A percentile compares a stretch with the other conserved stretches of the same genome.
phyloP scores from a whole-genome alignment of 305 asterid genomes.

The Fraxinus paxiana region DNA sequence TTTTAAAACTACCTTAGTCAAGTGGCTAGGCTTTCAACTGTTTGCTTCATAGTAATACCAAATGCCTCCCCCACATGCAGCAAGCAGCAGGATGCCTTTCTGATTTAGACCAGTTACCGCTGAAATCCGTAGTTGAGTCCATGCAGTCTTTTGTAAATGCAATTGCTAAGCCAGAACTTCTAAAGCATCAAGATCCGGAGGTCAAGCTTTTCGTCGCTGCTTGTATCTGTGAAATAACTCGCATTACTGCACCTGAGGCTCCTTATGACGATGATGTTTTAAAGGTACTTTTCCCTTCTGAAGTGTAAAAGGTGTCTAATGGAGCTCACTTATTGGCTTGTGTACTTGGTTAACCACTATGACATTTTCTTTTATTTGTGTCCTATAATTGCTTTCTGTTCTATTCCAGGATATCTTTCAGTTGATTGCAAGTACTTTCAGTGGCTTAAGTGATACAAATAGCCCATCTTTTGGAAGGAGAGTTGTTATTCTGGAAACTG shows the following conservation, averaged over 20 bases:
- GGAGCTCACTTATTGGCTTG: conserved; percentile 18
- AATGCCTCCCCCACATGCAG: conserved; percentile 47
- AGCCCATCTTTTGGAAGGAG: conserved; percentile 84
- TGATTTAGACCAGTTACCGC: conserved; percentile 87
- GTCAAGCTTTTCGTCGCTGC: conserved; percentile 89
- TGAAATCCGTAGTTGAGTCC: conserved; percentile 65
- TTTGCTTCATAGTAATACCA: conserved; percentile 19
- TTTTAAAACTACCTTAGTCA: background rate
- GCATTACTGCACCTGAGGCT: conserved; percentile 96
- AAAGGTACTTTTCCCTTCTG: conserved; percentile 53
- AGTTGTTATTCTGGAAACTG: conserved; percentile 83
- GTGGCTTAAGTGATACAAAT: conserved; percentile 69
- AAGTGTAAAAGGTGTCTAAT: conserved; percentile 9
- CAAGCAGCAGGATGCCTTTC: conserved; percentile 79
- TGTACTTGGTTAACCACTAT: conserved; percentile 12
- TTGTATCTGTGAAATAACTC: conserved; percentile 90
- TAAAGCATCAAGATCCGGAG: conserved; percentile 91
- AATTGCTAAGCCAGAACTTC: conserved; percentile 74
- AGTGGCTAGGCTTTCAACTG: conserved; percentile 14
- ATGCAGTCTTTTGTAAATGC: conserved; percentile 76
- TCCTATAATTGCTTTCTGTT: conserved; percentile 27
- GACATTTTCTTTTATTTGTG: conserved; percentile 12
- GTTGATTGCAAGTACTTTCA: conserved; percentile 86
- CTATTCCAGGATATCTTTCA: conserved; percentile 73
- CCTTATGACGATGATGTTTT: conserved; percentile 70